Base-by-base conservation (phyloP, 352 stramenopile genomes). In the Globisporangium yorkense region DNA sequence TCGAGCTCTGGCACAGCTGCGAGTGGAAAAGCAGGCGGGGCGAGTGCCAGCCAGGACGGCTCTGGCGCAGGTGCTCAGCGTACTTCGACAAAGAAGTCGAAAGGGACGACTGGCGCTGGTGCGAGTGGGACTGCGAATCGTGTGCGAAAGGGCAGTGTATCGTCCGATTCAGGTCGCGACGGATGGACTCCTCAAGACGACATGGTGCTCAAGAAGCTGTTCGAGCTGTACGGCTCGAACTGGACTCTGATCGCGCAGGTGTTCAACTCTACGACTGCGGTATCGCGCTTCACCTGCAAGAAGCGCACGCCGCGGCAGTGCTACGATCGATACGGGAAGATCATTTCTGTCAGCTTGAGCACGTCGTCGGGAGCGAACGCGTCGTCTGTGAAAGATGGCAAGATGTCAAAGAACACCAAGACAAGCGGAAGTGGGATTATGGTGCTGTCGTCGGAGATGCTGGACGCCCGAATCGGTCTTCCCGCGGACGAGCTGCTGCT, bases 161-260 rank as follows among this genome's bases (percentile, higher is more conserved):
- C 81, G 20, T 69, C 65, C 2, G 80, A 90, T 56, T 70, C 72
- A 13, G 70, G 68, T 15, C 72, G 75, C 51, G 76, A 87, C 29
- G 66, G 62, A 12, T 96, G 86, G 86, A 89, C 70, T 44, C 57
- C 77, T 47, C 70, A 87, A 24, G 84, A 94, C 51, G 86, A 96
- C 56, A 65, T 86, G 8, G 65, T 93, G 29, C 66, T 96, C 3
- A 89, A 88, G 67, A 92, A 92, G 65, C 62, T 94, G 13, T 89
- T 92, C 46, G 84, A 94, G 55, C 65, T 91, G 27, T 96, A 96
- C 56, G 86, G 86, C 2, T 77, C 82, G 24, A 96, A 96, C 49
- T 96, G 86, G 86, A 91, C 81, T 49, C 72, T 96, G 13, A 90
- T 96, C 39, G 80, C 86, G 6, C 84, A 96, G 51, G 81, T 92